Conservation (phyloP, 2,329 filamentous ascomycete genomes). For the Fusarium sp. region DNA sequence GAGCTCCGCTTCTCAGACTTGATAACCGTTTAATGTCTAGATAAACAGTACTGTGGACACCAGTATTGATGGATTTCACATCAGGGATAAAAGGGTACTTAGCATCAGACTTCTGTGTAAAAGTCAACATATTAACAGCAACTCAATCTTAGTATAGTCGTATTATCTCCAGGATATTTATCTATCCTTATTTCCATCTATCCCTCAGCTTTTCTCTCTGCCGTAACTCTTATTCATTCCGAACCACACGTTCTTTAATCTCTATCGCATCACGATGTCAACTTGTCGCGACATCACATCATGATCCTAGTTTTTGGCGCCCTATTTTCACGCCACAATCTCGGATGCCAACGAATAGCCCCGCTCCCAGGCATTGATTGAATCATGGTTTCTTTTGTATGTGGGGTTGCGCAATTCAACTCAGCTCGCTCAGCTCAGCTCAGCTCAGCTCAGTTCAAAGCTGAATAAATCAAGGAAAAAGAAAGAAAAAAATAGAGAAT, state of each 20-base stretch:
- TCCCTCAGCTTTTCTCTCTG: not conserved
- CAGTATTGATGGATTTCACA: no score
- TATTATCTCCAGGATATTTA: not conserved
- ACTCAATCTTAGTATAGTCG: not conserved
- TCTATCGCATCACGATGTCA: not conserved
- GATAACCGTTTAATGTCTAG: no score
- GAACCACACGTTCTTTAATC: not conserved
- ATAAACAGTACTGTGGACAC: no score
- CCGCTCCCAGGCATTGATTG: slow-evolving; percentile 5
- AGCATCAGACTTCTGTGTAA: not conserved
- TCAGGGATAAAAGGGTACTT: not conserved
- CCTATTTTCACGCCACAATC: slow-evolving; percentile 14
- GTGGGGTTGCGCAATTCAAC: not conserved
- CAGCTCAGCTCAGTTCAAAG: not conserved
- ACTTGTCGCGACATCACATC: slow-evolving; percentile 3
- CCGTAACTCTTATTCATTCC: not conserved
- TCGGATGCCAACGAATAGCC: slow-evolving; percentile 13
- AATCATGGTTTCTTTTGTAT: slow-evolving; percentile 19
- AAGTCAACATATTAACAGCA: not conserved
- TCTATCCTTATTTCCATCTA: not conserved
- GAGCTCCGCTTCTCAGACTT: no score
- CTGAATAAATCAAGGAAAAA: not conserved
- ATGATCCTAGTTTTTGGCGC: slow-evolving; percentile 1
- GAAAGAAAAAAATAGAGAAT: not conserved
- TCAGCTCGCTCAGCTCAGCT: no score